Evolutionary conservation across 2,329 filamentous ascomycete species (phyloP), one percentile per base, ranked within the genome.

Genomic region (Anisogramma anomala): DNA sequence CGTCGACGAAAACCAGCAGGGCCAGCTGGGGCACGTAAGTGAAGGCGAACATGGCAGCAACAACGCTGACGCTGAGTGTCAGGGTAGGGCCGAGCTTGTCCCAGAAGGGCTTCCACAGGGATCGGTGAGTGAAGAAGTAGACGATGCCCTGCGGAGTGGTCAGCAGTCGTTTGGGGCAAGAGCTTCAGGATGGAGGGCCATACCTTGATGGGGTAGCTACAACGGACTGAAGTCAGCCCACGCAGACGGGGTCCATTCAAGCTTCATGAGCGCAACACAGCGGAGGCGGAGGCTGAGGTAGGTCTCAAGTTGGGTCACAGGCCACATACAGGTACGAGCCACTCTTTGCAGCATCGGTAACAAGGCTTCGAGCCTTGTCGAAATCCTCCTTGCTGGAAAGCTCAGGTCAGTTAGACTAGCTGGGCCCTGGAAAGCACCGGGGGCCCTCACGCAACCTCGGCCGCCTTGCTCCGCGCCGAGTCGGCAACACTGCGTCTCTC

Each of bases 11-110:
- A 38, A 86, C 72, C 33, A 94, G 72, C 11, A 94, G 61, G 1
- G 86, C 83, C 18, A 86, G 74, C 65, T 95, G 89, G 1, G 89
- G 89, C 7, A 79, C 56, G 58, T 94, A 95, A 36, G 87, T 83
- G 57, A 95, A 79, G 51, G 82, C 66, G 62, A 96, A 95, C 85
- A 95, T 93, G 59, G 74, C 68, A 9, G 69, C 68, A 1, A 88
- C 79, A 33, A 95, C 79, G 33, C 75, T 73, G 8, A 79, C 60
- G 11, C 84, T 86, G 2, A 94, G 71, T 1, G 72, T 69, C 37
- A 93, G 51, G 20, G 81, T 86, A 3, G 74, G 72, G 2, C 66
- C 57, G 33, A 80, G 58, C 45, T 68, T 68, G 6, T 68, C 71
- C 27, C 70, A 49, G 32, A 79, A 69, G 1, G 76, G 76, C 52